phyloP scores from a whole-genome alignment of 441 rosid species.

The Pelargonium myrrhifolium region DNA sequence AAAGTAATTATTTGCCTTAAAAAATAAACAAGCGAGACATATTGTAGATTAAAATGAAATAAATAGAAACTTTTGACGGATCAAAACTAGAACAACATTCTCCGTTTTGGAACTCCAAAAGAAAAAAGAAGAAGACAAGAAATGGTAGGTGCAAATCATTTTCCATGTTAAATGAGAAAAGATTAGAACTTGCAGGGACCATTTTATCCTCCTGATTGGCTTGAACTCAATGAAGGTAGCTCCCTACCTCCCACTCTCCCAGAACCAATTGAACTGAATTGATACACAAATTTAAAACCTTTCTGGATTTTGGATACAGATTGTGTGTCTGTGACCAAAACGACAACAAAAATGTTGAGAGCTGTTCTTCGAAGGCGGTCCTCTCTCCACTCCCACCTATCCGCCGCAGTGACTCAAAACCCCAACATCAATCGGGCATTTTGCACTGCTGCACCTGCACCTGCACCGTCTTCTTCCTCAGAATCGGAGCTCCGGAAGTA shows the following conservation, averaged over 20 bases:
- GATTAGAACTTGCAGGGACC: background rate
- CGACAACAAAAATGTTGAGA: background rate
- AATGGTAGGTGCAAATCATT: background rate
- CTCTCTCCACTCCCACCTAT: background rate
- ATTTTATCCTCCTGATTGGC: background rate
- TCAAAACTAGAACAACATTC: too few species aligned
- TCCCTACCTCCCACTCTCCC: background rate
- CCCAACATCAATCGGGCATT: constrained; percentile 24
- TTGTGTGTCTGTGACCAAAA: background rate
- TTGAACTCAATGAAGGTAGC: background rate
- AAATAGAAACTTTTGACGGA: too few species aligned
- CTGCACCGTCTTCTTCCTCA: constrained; percentile 38
- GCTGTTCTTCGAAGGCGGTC: background rate
- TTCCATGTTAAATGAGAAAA: background rate
- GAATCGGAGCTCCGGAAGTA: constrained; percentile 67
- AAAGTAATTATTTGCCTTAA: too few species aligned
- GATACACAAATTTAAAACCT: too few species aligned
- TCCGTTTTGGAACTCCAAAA: too few species aligned
- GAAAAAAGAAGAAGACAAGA: too few species aligned
- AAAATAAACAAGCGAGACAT: too few species aligned
- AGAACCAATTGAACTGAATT: too few species aligned
- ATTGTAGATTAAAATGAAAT: too few species aligned
- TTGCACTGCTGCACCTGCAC: constrained; percentile 21
- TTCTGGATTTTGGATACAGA: too few species aligned
- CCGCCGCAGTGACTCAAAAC: background rate